Conservation (phyloP, 2,329 filamentous ascomycete genomes). For the Aureobasidium pullulans region DNA sequence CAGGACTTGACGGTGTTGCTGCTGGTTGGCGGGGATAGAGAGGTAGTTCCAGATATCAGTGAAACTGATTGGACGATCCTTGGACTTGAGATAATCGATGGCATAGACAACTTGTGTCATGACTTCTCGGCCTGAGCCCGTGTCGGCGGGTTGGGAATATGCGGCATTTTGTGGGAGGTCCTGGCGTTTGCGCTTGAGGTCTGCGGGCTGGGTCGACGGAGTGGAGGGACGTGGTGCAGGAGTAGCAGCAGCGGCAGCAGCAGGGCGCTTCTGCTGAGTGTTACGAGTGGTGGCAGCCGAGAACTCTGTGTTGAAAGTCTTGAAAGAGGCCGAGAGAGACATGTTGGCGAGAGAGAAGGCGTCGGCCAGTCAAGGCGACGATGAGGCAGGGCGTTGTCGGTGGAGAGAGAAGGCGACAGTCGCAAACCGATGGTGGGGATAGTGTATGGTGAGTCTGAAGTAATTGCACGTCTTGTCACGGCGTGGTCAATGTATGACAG, state of each 20-base stretch:
- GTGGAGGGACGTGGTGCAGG: slow-evolving; percentile 5
- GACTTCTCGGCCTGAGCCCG: slow-evolving; percentile 69
- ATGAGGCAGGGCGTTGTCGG: neutral
- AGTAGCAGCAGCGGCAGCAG: neutral
- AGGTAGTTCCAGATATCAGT: slow-evolving; percentile 74
- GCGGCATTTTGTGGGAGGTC: slow-evolving; percentile 44
- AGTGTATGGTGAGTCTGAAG: too few species aligned
- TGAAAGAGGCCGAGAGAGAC: slow-evolving; percentile 25
- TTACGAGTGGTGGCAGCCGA: slow-evolving; percentile 26
- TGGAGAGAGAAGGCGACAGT: neutral
- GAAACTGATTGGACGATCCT: slow-evolving; percentile 61
- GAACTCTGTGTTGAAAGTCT: slow-evolving; percentile 25
- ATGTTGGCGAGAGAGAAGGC: slow-evolving; percentile 16
- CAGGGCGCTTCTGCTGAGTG: slow-evolving; percentile 12
- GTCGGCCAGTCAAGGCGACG: slow-evolving; percentile 1
- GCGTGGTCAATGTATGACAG: neutral
- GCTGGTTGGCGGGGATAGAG: slow-evolving; percentile 50
- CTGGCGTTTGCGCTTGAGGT: slow-evolving; percentile 55
- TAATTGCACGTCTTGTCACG: neutral
- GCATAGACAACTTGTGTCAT: slow-evolving; percentile 85
- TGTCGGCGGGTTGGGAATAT: slow-evolving; percentile 71
- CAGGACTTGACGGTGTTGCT: slow-evolving; percentile 50
- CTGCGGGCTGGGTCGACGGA: slow-evolving; percentile 20
- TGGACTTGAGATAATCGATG: slow-evolving; percentile 71
- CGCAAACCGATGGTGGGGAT: neutral